Evolutionary conservation across 352 stramenopile genomes (phyloP).

Genomic region (Phytophthora quininea): DNA sequence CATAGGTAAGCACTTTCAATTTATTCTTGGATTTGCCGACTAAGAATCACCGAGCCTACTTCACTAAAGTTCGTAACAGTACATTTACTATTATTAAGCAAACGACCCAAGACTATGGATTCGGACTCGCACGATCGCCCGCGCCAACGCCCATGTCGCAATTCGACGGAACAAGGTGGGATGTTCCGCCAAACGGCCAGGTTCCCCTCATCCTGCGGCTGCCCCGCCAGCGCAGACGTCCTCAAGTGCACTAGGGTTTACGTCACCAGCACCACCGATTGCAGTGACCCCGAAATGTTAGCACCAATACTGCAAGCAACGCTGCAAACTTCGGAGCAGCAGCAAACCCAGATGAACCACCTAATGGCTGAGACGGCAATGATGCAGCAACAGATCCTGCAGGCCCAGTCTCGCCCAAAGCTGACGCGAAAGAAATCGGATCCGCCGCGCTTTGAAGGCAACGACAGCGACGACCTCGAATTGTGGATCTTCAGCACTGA

Average conservation of each 20-base stretch:
- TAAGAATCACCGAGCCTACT: slow-evolving; percentile 1
- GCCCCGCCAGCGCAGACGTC: not conserved
- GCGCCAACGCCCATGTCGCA: slow-evolving; percentile 2
- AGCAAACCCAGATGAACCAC: slow-evolving; percentile 11
- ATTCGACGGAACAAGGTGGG: slow-evolving; percentile 6
- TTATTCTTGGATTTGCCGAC: slow-evolving; percentile 3
- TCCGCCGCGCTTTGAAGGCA: slow-evolving; percentile 15
- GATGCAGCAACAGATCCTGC: slow-evolving; percentile 17
- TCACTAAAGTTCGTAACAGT: slow-evolving; percentile 3
- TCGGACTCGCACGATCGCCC: slow-evolving; percentile 3
- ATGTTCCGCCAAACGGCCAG: slow-evolving; percentile 5
- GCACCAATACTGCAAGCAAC: slow-evolving; percentile 10
- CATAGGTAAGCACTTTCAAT: not conserved
- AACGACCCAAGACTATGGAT: slow-evolving; percentile 7
- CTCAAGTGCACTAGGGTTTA: not conserved
- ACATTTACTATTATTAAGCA: slow-evolving; percentile 22
- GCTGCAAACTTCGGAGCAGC: slow-evolving; percentile 15
- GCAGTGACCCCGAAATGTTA: slow-evolving; percentile 12
- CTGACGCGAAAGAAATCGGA: not conserved
- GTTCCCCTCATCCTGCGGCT: not conserved
- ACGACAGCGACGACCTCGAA: slow-evolving; percentile 16
- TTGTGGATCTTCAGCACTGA: slow-evolving; percentile 19
- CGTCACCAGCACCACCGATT: not conserved
- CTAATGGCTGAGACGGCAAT: slow-evolving; percentile 13
- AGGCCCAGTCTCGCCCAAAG: not conserved